Percentiles rank a stretch among this genome's conserved stretches.
Conservation (phyloP, 148 eudicot species). For the Rhododendron kiyosumense region DNA sequence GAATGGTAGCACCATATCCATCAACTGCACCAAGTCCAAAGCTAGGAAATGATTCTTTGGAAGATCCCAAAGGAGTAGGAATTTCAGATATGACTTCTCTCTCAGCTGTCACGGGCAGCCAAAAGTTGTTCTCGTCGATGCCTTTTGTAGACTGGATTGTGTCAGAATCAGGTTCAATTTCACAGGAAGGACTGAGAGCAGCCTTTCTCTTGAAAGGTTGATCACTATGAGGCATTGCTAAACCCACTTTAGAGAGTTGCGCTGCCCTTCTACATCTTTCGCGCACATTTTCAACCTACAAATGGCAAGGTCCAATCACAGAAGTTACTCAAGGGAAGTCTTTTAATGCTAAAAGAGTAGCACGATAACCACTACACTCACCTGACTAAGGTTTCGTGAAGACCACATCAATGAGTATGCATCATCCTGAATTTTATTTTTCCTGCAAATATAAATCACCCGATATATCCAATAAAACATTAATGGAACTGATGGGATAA, state of each 20-base stretch:
- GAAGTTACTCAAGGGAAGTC: background rate
- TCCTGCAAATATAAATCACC: slow-evolving; percentile 41
- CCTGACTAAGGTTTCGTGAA: slow-evolving; percentile 84
- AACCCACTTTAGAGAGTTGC: slow-evolving; percentile 62
- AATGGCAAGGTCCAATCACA: background rate
- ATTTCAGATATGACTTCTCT: too few species aligned
- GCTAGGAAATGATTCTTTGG: too few species aligned
- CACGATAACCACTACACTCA: slow-evolving; percentile 13
- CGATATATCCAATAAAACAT: background rate
- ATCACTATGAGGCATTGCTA: slow-evolving; percentile 29
- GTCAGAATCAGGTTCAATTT: slow-evolving; percentile 22
- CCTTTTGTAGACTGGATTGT: background rate
- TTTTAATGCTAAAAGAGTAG: background rate
- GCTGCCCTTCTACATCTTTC: slow-evolving; percentile 70
- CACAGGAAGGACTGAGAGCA: slow-evolving; percentile 19
- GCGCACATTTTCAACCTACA: slow-evolving; percentile 58
- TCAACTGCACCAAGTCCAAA: too few species aligned
- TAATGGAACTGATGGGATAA: background rate
- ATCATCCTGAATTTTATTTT: slow-evolving; percentile 54
- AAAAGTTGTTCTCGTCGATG: slow-evolving; percentile 3
- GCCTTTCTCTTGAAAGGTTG: slow-evolving; percentile 26
- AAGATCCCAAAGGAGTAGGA: too few species aligned
- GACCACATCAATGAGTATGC: slow-evolving; percentile 62
- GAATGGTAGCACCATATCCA: too few species aligned
- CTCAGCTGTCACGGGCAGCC: background rate